These are phyloP conservation scores for Scutellaria baicalensis DNA, from an alignment of 257 asterid species.

Conservation along the genomic window DNA sequence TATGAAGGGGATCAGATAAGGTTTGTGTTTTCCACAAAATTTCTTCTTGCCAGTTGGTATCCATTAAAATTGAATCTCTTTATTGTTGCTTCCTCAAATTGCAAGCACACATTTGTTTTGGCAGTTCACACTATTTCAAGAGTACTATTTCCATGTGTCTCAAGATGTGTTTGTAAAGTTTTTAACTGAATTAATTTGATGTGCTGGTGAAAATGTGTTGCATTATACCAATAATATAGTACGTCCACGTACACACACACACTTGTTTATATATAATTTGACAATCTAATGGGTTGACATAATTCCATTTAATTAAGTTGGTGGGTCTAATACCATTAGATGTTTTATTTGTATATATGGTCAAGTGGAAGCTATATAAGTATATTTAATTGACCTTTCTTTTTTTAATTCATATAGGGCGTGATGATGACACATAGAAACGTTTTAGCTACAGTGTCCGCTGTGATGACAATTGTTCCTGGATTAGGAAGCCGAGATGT, in stretches of 20 bases:
- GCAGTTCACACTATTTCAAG: neutral
- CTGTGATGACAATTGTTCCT: slow-evolving; percentile 88
- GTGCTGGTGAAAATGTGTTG: neutral
- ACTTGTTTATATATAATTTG: neutral
- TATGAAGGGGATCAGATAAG: neutral
- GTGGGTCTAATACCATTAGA: neutral
- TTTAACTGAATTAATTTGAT: neutral
- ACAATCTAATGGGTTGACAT: neutral
- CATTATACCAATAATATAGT: neutral
- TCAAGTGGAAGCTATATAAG: neutral
- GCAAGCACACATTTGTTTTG: neutral
- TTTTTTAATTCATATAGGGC: slow-evolving; percentile 47
- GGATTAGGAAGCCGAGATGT: slow-evolving; percentile 67
- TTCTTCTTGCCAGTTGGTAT: neutral
- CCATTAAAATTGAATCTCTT: neutral
- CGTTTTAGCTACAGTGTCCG: slow-evolving; percentile 85
- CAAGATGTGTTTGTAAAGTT: neutral
- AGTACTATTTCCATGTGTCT: neutral
- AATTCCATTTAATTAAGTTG: neutral
- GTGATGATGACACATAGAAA: slow-evolving; percentile 98
- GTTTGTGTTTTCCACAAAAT: neutral
- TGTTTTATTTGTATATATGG: neutral
- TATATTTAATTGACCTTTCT: neutral
- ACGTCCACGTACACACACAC: neutral
- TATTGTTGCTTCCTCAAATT: neutral